Evolutionary conservation across 129 eudicot species (phyloP).

Genomic region (Chrysanthemum makinoi): DNA sequence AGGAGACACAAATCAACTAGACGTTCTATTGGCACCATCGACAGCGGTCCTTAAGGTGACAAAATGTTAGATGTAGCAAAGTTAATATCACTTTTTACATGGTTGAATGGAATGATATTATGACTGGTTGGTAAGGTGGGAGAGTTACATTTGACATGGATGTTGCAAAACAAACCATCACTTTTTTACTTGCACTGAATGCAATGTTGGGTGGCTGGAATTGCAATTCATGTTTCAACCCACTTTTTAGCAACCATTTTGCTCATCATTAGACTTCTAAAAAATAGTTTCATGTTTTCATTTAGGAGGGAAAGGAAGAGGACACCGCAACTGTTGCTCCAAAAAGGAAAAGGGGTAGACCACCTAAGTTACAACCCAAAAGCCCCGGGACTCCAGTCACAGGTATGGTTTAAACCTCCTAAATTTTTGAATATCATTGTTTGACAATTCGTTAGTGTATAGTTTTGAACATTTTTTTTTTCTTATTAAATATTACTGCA

Average conservation of each 20-base stretch:
- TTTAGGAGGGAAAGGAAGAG: conserved; percentile 43
- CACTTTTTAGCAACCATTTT: too few relatives aligned
- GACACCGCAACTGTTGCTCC: conserved; percentile 28
- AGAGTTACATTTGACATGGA: neutral
- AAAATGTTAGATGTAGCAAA: neutral
- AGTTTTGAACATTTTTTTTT: neutral
- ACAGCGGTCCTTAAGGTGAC: conserved; percentile 31
- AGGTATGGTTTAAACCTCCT: conserved; percentile 28
- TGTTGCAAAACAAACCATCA: neutral
- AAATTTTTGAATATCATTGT: too few relatives aligned
- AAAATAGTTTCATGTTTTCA: conserved; percentile 11
- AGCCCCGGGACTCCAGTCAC: conserved; percentile 23
- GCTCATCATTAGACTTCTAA: neutral
- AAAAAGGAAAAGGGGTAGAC: conserved; percentile 71
- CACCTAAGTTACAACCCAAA: conserved; percentile 24
- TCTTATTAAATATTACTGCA: neutral
- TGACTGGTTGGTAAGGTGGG: too few relatives aligned
- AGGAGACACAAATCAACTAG: conserved; percentile 25
- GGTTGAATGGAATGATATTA: neutral
- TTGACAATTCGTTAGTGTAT: neutral
- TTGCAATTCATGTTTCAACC: neutral
- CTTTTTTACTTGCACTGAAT: neutral
- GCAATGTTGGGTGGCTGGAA: neutral
- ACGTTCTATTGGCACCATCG: conserved; percentile 11
- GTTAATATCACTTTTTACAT: too few relatives aligned